A percentile compares a stretch with the other conserved stretches of the same genome.
Conservation (phyloP, 352 stramenopile species). For the Pythium coloratum region DNA sequence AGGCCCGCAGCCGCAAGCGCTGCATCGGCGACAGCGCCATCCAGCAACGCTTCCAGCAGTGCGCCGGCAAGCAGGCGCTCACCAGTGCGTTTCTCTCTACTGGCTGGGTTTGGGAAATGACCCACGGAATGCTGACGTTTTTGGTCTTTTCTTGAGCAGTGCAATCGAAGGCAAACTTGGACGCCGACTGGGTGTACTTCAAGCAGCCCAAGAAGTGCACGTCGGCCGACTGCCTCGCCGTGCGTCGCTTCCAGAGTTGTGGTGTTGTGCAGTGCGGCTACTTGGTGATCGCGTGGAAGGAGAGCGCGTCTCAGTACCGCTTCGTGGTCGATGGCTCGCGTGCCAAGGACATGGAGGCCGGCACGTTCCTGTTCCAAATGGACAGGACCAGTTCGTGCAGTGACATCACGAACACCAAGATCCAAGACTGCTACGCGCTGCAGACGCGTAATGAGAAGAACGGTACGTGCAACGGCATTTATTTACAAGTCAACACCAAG, state of each 20-base stretch:
- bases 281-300: conserved; percentile 71
- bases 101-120: not conserved
- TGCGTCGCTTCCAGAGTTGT: conserved; percentile 62
- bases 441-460: conserved; percentile 75
- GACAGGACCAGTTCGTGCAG: conserved; percentile 12
- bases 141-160: conserved; percentile 17
- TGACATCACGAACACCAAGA: conserved; percentile 39
- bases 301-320: conserved; percentile 46
- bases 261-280: conserved; percentile 67
- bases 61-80: conserved; percentile 43
- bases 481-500: conserved; percentile 62
- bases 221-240: conserved; percentile 61
- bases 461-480: conserved; percentile 60
- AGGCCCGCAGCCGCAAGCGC: conserved; percentile 63
- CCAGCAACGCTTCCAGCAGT: conserved; percentile 51
- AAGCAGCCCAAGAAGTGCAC: conserved; percentile 50
- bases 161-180: conserved; percentile 49
- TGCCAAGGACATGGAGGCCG: conserved; percentile 53
- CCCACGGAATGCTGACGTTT: not conserved
- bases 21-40: conserved; percentile 58
- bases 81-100: conserved; percentile 38
- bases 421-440: conserved; percentile 62
- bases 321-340: conserved; percentile 80
- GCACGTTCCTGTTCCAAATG: conserved; percentile 58
- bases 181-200: conserved; percentile 71